A percentile compares a stretch with the other conserved stretches of the same genome.
phyloP scores from a whole-genome alignment of 2,329 filamentous ascomycete genomes.

The Blumeriella jaapii region DNA sequence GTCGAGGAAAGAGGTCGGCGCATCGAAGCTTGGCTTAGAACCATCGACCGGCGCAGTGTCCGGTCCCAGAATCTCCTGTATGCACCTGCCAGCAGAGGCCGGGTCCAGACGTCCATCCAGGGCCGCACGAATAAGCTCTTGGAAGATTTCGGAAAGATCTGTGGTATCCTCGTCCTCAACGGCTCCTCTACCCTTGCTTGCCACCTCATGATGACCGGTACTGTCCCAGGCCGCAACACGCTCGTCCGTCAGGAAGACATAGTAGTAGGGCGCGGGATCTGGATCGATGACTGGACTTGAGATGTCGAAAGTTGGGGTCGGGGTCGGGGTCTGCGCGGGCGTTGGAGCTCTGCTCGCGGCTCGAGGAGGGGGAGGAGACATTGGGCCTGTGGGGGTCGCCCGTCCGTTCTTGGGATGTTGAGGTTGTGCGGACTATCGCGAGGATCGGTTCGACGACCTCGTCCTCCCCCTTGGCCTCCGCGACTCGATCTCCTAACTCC shows the following conservation, averaged over 20 bases:
- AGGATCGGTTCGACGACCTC: conserved; percentile 22
- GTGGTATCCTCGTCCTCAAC: conserved; percentile 56
- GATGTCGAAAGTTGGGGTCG: conserved; percentile 18
- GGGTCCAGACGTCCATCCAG: conserved; percentile 58
- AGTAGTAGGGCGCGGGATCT: conserved; percentile 43
- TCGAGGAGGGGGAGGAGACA: conserved; percentile 26
- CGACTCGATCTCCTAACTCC: conserved; percentile 35
- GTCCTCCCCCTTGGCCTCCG: conserved; percentile 31
- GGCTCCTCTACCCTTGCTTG: conserved; percentile 53
- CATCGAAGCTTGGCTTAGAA: conserved; percentile 43
- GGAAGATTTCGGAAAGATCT: conserved; percentile 61
- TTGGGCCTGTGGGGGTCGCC: conserved; percentile 26
- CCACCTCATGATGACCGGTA: conserved; percentile 53
- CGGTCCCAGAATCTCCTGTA: conserved; percentile 62
- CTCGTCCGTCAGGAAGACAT: conserved; percentile 64
- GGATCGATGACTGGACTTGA: conserved; percentile 24
- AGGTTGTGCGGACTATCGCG: conserved; percentile 25
- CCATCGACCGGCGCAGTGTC: conserved; percentile 37
- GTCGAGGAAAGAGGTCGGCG: conserved; percentile 68
- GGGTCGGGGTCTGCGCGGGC: conserved; percentile 17
- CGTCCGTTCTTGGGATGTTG: conserved; percentile 13
- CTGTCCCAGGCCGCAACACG: conserved; percentile 56
- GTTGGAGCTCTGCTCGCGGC: conserved; percentile 23
- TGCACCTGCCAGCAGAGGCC: conserved; percentile 55
- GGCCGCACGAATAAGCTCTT: conserved; percentile 72